Evolutionary conservation across 768 basidiomycete species (phyloP), one percentile per base, ranked within the genome.

Genomic region (Xerocomus potaroensis): DNA sequence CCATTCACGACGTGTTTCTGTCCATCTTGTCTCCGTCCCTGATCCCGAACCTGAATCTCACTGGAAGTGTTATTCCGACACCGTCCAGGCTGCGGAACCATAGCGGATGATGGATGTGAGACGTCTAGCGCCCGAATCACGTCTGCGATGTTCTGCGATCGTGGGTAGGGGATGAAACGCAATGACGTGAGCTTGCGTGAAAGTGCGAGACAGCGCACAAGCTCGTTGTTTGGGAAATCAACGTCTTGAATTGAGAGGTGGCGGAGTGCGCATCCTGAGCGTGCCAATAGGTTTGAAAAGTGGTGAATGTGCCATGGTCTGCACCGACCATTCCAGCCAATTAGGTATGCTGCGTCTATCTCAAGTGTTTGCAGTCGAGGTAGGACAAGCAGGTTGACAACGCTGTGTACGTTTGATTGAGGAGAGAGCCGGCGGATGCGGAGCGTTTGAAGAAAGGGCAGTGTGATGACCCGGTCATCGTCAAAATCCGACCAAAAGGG

Each of bases 301-400:
- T 30, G 39, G n/a, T 18, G 45, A 10, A 36, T 7, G 7, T 56
- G 51, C 56, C 59, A 52, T 4, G 5, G 27, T 9, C 18, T 1
- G 11, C 37, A 21, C 41, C 29, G 18, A 11, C 5, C 18, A 5
- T 30, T 24, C 41, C 23, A 27, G 11, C 10, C 18, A 4, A 53
- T 8, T 0, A 47, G 33, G 10, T 4, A 3, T 15, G 39, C 42
- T n/a, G 51, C 43, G 6, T 59, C 54, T 10, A 62, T 54, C 29
- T 52, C 55, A 6, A 61, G 55, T 8, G 47, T 54, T 29, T 50
- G 40, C 11, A 57, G 53, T n/a, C 41, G 50, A 1, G 60, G 60
- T 5, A 60, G 42, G 22, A 55, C 19, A 4, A 62, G 49, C 11
- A 9, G 41, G n/a, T 55, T 40, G 33, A 60, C 45, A 1, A 22